Base-by-base conservation (phyloP, 306 rosid species). In the Quercus suber region DNA sequence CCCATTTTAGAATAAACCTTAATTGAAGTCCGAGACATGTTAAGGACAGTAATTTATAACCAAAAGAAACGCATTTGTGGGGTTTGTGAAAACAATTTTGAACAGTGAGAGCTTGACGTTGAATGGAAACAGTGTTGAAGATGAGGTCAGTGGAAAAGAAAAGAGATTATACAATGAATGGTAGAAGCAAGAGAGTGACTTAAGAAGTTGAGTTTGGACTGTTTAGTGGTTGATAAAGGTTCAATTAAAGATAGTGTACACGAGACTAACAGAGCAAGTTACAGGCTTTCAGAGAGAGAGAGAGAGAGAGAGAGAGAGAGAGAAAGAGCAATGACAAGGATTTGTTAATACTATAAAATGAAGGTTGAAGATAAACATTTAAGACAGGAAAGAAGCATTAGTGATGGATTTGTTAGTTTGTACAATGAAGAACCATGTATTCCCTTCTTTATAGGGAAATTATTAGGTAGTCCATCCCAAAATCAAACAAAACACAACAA, bases 151-250 rank as follows among this genome's bases (percentile, higher is more conserved):
- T 25, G 71, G 74, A 43, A 79, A 35, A 58, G 20, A 18, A 53
- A 64, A 72, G 69, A 57, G 58, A 74, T 45, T 57, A 59, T 57
- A 82, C 79, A 31, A n/a, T 78, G 57, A 74, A 25, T 65, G 43
- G 63, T 68, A 58, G 74, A 76, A 43, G 78, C 68, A 82, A 79
- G 78, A 81, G 61, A 78, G 83, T 69, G 86, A 19, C 65, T 43
- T 70, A 53, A 78, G 81, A 43, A 75, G 82, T 71, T 58, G 76
- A 83, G 77, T 74, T 74, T 33, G 55, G 69, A 57, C 68, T 67
- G 78, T 74, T 84, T 74, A 78, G 87, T 79, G 91, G 86, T 72
- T 63, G 86, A 63, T 76, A 87, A 90, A 86, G 81, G 74, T 78
- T 80, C 72, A 69, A 70, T 55, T 86, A 51, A 79, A 87, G 86